These are phyloP conservation scores for Rozella allomycis DNA, from an alignment of 371 early-diverging fungal genomes.

Conservation along the genomic window DNA sequence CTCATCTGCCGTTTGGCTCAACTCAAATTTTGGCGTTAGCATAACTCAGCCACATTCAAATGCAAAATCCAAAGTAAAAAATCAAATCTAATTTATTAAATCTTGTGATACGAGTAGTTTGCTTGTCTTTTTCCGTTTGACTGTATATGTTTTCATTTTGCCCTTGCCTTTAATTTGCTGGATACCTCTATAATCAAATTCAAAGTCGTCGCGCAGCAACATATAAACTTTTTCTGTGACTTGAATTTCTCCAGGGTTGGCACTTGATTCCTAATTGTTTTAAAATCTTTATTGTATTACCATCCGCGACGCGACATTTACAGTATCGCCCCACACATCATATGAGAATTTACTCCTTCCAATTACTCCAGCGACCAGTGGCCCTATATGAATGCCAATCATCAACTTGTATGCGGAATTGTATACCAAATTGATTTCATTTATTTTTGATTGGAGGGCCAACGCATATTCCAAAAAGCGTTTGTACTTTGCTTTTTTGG, in stretches of 20 bases:
- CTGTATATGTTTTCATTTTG: slow-evolving; percentile 8
- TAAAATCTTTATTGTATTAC: neutral
- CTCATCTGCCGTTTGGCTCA: slow-evolving; percentile 1
- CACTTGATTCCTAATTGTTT: slow-evolving; percentile 1
- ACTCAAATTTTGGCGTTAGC: neutral
- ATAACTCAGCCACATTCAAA: neutral
- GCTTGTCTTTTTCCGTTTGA: too few species aligned
- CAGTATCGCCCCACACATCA: slow-evolving; percentile 8
- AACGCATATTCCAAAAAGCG: slow-evolving; percentile 10
- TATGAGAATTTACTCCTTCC: slow-evolving; percentile 10
- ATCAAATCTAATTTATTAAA: too few species aligned
- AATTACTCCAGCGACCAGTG: slow-evolving; percentile 11
- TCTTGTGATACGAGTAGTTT: too few species aligned
- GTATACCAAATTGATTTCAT: slow-evolving; percentile 5
- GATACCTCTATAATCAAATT: slow-evolving; percentile 5
- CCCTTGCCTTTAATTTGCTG: slow-evolving; percentile 13
- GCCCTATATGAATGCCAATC: slow-evolving; percentile 9
- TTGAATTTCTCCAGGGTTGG: slow-evolving; percentile 8
- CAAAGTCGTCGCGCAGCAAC: slow-evolving; percentile 2
- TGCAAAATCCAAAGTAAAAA: neutral
- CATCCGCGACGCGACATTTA: slow-evolving; percentile 1
- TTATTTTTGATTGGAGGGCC: slow-evolving; percentile 5
- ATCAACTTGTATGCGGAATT: slow-evolving; percentile 5
- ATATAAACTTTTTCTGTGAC: slow-evolving; percentile 7
- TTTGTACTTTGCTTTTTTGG: slow-evolving; percentile 3